Evolutionary conservation across 805 yeast genomes (phyloP).

Genomic region (Saccharomycopsis fodiens): DNA sequence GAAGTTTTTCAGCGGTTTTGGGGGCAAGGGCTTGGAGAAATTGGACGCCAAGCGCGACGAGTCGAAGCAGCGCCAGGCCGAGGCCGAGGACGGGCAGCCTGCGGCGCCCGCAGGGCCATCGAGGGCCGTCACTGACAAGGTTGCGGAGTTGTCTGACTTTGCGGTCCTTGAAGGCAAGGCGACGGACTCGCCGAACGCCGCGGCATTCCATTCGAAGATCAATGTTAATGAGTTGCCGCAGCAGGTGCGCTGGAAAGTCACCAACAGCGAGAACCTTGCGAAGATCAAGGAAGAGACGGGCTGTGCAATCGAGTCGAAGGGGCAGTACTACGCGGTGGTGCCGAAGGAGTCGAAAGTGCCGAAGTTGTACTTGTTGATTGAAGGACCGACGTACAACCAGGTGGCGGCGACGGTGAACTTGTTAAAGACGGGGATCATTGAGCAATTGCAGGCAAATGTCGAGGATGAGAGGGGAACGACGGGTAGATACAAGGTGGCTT

Average conservation of each 20-base stretch:
- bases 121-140: slow-evolving; percentile 15
- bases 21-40: slow-evolving; percentile 85
- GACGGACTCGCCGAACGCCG: slow-evolving; percentile 47
- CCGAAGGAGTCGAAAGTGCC: slow-evolving; percentile 35
- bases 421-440: slow-evolving; percentile 15
- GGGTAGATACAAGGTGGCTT: slow-evolving; percentile 12
- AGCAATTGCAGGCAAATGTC: slow-evolving; percentile 11
- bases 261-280: slow-evolving; percentile 55
- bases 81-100: slow-evolving; percentile 19
- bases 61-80: slow-evolving; percentile 15
- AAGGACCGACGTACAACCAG: slow-evolving; percentile 41
- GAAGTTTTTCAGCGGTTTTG: slow-evolving; percentile 70
- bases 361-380: slow-evolving; percentile 70
- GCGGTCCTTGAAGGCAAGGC: slow-evolving; percentile 31
- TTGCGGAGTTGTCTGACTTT: slow-evolving; percentile 18
- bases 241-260: slow-evolving; percentile 67
- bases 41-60: slow-evolving; percentile 50
- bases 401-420: slow-evolving; percentile 17
- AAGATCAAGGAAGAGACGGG: slow-evolving; percentile 64
- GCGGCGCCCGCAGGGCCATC: slow-evolving; percentile 18
- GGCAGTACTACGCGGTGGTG: slow-evolving; percentile 56
- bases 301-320: slow-evolving; percentile 75
- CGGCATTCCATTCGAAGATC: slow-evolving; percentile 56
- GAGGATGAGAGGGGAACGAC: slow-evolving; percentile 4
- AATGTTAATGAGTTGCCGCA: slow-evolving; percentile 83